A percentile compares a stretch with the other conserved stretches of the same genome.
phyloP scores from a whole-genome alignment of 257 asterid species.

The Marsdenia floribunda region DNA sequence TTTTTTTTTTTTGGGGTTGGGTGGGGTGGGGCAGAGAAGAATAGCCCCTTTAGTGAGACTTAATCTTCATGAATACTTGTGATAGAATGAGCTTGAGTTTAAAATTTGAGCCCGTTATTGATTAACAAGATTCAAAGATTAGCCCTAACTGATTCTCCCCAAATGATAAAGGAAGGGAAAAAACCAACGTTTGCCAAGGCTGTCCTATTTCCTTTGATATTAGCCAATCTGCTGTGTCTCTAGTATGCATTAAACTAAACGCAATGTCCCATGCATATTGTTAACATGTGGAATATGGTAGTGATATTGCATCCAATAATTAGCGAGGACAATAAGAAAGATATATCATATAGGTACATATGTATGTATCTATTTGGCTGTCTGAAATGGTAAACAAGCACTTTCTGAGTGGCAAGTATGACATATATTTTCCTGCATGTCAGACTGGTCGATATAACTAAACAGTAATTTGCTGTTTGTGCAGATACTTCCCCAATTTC shows the following conservation, averaged over 20 bases:
- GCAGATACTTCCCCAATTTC: slow-evolving; percentile 68
- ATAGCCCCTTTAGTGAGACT: background rate
- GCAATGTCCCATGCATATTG: background rate
- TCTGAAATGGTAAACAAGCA: background rate
- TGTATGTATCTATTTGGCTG: background rate
- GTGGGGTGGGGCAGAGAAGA: too few species aligned
- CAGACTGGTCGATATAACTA: background rate
- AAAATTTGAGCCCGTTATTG: background rate
- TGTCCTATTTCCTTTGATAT: background rate
- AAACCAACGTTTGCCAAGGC: background rate
- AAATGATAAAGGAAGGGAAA: background rate
- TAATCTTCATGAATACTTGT: background rate
- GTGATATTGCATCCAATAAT: background rate
- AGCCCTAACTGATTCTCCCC: background rate
- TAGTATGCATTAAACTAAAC: background rate
- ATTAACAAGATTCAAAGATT: background rate
- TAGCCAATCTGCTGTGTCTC: background rate
- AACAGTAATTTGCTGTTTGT: background rate
- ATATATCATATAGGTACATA: background rate
- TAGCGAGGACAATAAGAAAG: background rate
- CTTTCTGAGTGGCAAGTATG: background rate
- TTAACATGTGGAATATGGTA: background rate
- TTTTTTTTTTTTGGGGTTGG: too few species aligned
- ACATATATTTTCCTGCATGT: background rate
- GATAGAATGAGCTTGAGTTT: background rate